Evolutionary conservation across 1,139 yeast genomes (phyloP).

Genomic region (Candida sp.): DNA sequence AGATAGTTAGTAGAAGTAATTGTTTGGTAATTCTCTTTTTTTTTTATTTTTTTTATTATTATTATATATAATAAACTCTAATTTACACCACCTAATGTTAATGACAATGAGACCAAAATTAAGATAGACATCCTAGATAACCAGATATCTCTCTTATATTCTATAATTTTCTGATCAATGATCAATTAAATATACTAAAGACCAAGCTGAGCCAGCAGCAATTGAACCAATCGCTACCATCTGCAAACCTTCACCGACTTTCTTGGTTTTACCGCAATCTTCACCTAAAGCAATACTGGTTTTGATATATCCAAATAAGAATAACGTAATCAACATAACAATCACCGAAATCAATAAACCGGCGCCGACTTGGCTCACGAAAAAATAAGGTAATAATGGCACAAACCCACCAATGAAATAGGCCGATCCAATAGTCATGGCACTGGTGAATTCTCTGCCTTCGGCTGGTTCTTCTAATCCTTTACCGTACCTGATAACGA

Average conservation of each 20-base stretch:
- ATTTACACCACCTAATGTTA: no score
- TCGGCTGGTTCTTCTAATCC: conserved; percentile 83
- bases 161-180: no score
- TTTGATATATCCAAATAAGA: conserved; percentile 83
- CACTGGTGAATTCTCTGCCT: conserved; percentile 73
- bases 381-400: conserved; percentile 79
- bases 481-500: conserved; percentile 67
- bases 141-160: no score
- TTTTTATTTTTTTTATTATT: no score
- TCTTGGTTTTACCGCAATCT: conserved; percentile 59
- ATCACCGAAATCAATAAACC: conserved; percentile 76
- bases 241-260: conserved; percentile 77
- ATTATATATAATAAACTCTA: no score
- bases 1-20: no score
- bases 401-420: conserved; percentile 80
- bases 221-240: conserved; percentile 92
- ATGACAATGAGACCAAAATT: no score
- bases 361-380: conserved; percentile 65
- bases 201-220: conserved; percentile 98
- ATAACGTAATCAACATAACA: conserved; percentile 82
- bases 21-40: no score
- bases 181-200: conserved; percentile 77
- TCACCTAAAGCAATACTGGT: conserved; percentile 82
- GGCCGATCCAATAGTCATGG: conserved; percentile 70
- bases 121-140: no score